These are phyloP conservation scores for Schizochytrium sp. DNA, from an alignment of 108 stramenopile species.

Conservation along the genomic window DNA sequence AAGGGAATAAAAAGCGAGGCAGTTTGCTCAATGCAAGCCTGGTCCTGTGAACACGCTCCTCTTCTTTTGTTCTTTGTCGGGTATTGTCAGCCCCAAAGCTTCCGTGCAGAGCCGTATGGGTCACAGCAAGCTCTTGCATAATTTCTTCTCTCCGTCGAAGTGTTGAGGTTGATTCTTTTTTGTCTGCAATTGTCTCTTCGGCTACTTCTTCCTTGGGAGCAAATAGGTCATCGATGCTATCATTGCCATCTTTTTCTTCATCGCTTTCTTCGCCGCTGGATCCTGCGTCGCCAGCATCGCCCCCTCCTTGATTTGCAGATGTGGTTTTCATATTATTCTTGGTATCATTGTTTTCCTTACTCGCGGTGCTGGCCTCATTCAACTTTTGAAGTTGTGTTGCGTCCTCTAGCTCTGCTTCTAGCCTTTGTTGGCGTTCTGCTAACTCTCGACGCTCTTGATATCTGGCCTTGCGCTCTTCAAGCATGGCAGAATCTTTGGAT, in stretches of 20 bases:
- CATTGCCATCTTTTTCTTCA: neutral
- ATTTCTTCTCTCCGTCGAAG: neutral
- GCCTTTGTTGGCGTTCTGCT: neutral
- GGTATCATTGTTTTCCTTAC: too few species aligned
- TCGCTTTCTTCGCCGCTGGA: neutral
- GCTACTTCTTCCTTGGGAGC: neutral
- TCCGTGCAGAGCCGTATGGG: neutral
- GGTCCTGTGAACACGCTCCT: neutral
- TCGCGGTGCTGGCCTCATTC: too few species aligned
- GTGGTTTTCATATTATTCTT: too few species aligned
- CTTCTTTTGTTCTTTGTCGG: neutral
- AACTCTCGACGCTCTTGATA: neutral
- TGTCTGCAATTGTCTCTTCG: neutral
- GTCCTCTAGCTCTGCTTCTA: neutral
- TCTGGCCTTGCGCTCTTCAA: neutral
- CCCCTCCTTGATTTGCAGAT: too few species aligned
- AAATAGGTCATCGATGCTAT: neutral
- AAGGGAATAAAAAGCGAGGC: neutral
- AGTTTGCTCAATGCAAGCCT: neutral
- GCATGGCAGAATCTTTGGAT: neutral
- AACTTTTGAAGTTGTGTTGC: neutral
- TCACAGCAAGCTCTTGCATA: neutral
- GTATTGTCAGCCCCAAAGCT: neutral
- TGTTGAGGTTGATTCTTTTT: neutral
- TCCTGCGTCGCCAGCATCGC: neutral